Conservation (phyloP, 768 basidiomycete species). For the Thelephora ganbajun region DNA sequence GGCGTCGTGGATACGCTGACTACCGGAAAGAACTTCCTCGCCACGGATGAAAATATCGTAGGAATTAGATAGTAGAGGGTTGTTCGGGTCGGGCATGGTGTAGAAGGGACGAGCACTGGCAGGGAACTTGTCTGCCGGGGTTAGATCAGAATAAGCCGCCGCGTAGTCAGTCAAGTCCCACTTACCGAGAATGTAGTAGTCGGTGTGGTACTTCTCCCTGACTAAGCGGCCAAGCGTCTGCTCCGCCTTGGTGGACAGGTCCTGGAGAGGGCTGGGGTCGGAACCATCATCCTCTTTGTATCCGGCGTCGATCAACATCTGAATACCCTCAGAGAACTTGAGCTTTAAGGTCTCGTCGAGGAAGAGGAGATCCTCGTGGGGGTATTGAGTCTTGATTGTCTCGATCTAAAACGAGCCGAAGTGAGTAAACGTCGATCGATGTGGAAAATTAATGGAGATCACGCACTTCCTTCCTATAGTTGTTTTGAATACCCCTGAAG, state of each 20-base stretch:
- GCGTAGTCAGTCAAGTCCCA: slow-evolving; percentile 15
- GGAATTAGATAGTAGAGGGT: slow-evolving; percentile 90
- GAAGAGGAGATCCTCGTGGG: slow-evolving; percentile 38
- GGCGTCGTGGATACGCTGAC: slow-evolving; percentile 92
- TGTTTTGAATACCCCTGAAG: slow-evolving; percentile 69
- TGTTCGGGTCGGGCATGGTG: slow-evolving; percentile 92
- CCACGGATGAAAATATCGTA: slow-evolving; percentile 99
- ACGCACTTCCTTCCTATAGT: slow-evolving; percentile 66
- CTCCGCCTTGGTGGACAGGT: slow-evolving; percentile 84
- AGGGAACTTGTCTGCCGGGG: slow-evolving; percentile 86
- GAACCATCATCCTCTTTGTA: slow-evolving; percentile 19
- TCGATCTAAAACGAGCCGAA: slow-evolving; percentile 16
- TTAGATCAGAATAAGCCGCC: not conserved
- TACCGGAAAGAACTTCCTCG: slow-evolving; percentile 95
- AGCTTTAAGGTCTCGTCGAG: slow-evolving; percentile 41
- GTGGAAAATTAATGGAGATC: not conserved
- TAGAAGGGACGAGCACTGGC: slow-evolving; percentile 91
- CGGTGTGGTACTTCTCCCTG: slow-evolving; percentile 87
- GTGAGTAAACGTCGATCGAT: not conserved
- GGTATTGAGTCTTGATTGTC: slow-evolving; percentile 32
- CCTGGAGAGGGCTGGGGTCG: slow-evolving; percentile 28
- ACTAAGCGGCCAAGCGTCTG: slow-evolving; percentile 85
- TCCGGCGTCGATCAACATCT: slow-evolving; percentile 35
- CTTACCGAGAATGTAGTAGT: slow-evolving; percentile 77
- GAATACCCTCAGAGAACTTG: slow-evolving; percentile 34